Conservation (phyloP, 495 filamentous ascomycete species). For the Penicillium silybi region DNA sequence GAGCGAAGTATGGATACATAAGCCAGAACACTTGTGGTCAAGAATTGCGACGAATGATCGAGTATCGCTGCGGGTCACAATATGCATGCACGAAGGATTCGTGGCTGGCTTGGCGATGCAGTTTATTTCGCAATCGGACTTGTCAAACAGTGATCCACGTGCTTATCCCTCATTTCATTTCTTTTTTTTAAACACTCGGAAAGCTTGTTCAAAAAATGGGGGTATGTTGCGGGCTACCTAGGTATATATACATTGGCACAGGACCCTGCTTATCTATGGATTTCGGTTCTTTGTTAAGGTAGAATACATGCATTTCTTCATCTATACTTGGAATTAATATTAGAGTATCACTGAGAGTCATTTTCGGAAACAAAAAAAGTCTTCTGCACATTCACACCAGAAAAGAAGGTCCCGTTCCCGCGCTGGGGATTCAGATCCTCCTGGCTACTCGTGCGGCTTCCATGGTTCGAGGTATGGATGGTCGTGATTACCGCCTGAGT, state of each 20-base stretch:
- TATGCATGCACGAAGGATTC: not conserved
- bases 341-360: not conserved
- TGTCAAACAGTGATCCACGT: not conserved
- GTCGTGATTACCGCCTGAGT: constrained; percentile 29
- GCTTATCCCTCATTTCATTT: not conserved
- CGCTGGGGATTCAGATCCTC: constrained; percentile 35
- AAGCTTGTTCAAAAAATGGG: not conserved
- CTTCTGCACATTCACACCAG: constrained; percentile 39
- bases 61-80: not conserved
- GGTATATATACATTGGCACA: not conserved
- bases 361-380: constrained; percentile 35
- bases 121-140: not conserved
- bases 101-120: not conserved
- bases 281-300: not conserved
- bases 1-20: constrained; percentile 1
- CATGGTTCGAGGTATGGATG: constrained; percentile 25
- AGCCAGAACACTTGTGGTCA: not conserved
- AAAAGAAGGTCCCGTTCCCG: constrained; percentile 13
- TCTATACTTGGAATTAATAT: not conserved
- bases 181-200: not conserved
- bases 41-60: no score
- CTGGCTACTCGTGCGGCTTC: constrained; percentile 35
- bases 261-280: no score
- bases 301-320: not conserved
- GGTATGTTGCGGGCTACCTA: not conserved